Evolutionary conservation across 805 yeast species (phyloP).

Genomic region (Maudiozyma serrabonitensis): DNA sequence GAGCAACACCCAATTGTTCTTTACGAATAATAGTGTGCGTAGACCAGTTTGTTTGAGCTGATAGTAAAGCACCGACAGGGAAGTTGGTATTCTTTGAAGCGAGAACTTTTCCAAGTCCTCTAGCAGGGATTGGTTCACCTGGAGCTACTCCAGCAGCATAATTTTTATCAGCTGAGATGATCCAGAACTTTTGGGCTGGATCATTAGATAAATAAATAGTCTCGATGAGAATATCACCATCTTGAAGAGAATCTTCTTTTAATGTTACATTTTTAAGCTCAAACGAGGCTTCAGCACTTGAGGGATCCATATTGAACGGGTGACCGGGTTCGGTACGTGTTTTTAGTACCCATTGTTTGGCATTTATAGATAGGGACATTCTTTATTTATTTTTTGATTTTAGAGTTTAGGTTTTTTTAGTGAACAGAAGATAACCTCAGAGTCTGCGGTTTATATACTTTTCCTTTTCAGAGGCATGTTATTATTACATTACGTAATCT

Average conservation of each 20-base stretch:
- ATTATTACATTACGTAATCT: no score
- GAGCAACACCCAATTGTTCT: background rate
- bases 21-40: constrained; percentile 34
- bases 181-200: constrained; percentile 56
- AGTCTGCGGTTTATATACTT: no score
- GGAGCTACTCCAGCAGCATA: constrained; percentile 30
- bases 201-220: constrained; percentile 43
- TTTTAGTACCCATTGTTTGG: constrained; percentile 27
- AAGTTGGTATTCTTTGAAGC: constrained; percentile 36
- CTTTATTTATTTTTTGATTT: background rate
- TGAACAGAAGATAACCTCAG: no score
- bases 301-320: constrained; percentile 20
- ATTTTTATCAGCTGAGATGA: constrained; percentile 27
- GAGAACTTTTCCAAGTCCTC: constrained; percentile 43
- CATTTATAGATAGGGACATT: constrained; percentile 12
- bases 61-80: constrained; percentile 36
- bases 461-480: no score
- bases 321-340: constrained; percentile 19
- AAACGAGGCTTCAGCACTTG: constrained; percentile 25
- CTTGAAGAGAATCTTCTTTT: constrained; percentile 21
- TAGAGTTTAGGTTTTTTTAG: background rate
- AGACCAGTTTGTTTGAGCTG: constrained; percentile 37
- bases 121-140: constrained; percentile 37
- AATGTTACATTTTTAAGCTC: constrained; percentile 15
- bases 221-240: constrained; percentile 38